Evolutionary conservation across 768 basidiomycete species (phyloP).

Genomic region (Suillus placidus): DNA sequence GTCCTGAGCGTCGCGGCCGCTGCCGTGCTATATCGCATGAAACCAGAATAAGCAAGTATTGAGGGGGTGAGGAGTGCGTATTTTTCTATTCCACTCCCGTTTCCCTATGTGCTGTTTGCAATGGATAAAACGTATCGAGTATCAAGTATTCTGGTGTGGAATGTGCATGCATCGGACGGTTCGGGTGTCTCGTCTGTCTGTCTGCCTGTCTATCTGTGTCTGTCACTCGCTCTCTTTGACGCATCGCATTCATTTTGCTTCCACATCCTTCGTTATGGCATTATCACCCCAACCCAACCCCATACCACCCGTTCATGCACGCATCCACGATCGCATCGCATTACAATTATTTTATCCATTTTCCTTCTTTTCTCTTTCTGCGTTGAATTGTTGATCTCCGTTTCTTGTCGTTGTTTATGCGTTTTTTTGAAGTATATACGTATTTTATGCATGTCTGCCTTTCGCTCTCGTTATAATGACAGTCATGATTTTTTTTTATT

Average conservation of each 20-base stretch:
- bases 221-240: constrained; percentile 4
- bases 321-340: constrained; percentile 5
- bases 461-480: constrained; percentile 7
- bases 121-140: constrained; percentile 3
- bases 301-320: constrained; percentile 6
- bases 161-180: constrained; percentile 9
- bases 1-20: constrained; percentile 69
- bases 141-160: neutral
- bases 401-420: constrained; percentile 28
- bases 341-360: constrained; percentile 9
- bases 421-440: constrained; percentile 17
- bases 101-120: constrained; percentile 9
- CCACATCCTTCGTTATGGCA: neutral
- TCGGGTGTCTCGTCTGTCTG: neutral
- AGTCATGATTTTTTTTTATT: constrained; percentile 7
- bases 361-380: neutral
- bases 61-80: constrained; percentile 5
- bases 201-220: neutral
- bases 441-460: constrained; percentile 21
- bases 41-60: constrained; percentile 37
- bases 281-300: neutral
- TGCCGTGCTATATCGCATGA: constrained; percentile 74
- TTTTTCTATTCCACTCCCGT: neutral
- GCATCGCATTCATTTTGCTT: constrained; percentile 2
- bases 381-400: neutral